phyloP scores from a whole-genome alignment of 2,329 filamentous ascomycete genomes.

The Lojkania enalia region DNA sequence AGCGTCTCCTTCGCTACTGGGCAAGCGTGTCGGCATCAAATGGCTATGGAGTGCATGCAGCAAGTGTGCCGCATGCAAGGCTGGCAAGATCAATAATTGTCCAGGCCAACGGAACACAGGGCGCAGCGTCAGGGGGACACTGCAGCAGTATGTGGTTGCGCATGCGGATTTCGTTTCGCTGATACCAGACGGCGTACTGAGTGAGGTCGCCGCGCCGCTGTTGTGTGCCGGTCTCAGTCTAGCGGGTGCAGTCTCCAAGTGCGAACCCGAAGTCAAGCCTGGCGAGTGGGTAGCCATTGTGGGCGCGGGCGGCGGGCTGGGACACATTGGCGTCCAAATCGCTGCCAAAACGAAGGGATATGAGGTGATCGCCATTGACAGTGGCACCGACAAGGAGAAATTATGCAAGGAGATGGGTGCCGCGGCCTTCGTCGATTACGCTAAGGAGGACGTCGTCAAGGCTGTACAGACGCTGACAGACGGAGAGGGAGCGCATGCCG shows the following conservation, averaged over 20 bases:
- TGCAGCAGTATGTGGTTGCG: conserved; percentile 42
- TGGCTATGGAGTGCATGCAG: conserved; percentile 52
- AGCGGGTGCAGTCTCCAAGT: conserved; percentile 83
- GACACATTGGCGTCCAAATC: conserved; percentile 80
- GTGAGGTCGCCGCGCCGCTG: conserved; percentile 42
- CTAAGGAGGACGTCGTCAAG: conserved; percentile 51
- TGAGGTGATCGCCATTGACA: conserved; percentile 79
- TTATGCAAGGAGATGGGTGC: conserved; percentile 73
- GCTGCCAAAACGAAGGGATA: conserved; percentile 82
- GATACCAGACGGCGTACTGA: conserved; percentile 43
- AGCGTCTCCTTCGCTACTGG: conserved; percentile 32
- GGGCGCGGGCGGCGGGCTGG: conserved; percentile 81
- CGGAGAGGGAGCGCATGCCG: conserved; percentile 50
- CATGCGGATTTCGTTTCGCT: conserved; percentile 36
- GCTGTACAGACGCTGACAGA: conserved; percentile 47
- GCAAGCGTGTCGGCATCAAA: conserved; percentile 49
- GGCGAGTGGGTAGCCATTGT: conserved; percentile 81
- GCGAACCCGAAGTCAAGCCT: conserved; percentile 70
- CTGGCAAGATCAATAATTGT: conserved; percentile 48
- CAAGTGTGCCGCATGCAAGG: conserved; percentile 41
- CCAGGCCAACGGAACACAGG: conserved; percentile 49
- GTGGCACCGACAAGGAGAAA: conserved; percentile 75
- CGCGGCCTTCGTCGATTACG: conserved; percentile 76
- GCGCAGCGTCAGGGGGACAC: conserved; percentile 39
- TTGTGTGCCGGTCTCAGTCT: conserved; percentile 55